Percentiles rank a stretch among this genome's conserved stretches.
Evolutionary conservation across 2,329 filamentous ascomycete species (phyloP).

Genomic region (Arachnomyces sp.): DNA sequence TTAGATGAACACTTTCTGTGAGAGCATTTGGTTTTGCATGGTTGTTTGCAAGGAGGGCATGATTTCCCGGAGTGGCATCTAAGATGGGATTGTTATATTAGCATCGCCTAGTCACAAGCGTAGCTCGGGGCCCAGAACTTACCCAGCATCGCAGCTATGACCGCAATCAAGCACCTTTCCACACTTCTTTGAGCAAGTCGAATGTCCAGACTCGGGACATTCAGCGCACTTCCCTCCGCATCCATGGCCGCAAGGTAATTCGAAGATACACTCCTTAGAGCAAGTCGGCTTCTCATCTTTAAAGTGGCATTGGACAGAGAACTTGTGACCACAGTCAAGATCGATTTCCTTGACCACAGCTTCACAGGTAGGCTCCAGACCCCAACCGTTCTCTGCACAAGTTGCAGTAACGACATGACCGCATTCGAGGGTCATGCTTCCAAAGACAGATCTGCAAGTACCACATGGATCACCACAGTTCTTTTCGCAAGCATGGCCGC

Average conservation of each 20-base stretch:
- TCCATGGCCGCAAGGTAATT: conserved; percentile 10
- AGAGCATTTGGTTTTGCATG: conserved; percentile 11
- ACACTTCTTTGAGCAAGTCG: conserved; percentile 9
- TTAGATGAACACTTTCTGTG: conserved; percentile 15
- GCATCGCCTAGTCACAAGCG: too few relatives aligned
- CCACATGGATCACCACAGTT: conserved; percentile 16
- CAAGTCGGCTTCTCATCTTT: conserved; percentile 6
- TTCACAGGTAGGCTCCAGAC: conserved; percentile 9
- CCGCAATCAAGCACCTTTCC: conserved; percentile 10
- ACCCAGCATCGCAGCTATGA: conserved; percentile 13
- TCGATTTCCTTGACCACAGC: conserved; percentile 5
- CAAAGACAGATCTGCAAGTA: conserved; percentile 7
- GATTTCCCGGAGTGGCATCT: conserved; percentile 11
- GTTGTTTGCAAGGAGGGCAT: conserved; percentile 15
- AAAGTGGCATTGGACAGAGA: conserved; percentile 11
- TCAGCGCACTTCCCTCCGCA: conserved; percentile 9
- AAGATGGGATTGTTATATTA: neutral
- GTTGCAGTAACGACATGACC: conserved; percentile 13
- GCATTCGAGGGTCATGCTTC: conserved; percentile 12
- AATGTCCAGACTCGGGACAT: conserved; percentile 6
- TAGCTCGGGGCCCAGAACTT: neutral
- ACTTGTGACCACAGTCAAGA: conserved; percentile 14
- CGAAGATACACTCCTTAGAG: conserved; percentile 5
- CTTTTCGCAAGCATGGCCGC: conserved; percentile 14
- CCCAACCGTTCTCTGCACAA: conserved; percentile 10